A percentile compares a stretch with the other conserved stretches of the same genome.
phyloP scores from a whole-genome alignment of 371 early-diverging fungal species.

The Mortierella sp. region DNA sequence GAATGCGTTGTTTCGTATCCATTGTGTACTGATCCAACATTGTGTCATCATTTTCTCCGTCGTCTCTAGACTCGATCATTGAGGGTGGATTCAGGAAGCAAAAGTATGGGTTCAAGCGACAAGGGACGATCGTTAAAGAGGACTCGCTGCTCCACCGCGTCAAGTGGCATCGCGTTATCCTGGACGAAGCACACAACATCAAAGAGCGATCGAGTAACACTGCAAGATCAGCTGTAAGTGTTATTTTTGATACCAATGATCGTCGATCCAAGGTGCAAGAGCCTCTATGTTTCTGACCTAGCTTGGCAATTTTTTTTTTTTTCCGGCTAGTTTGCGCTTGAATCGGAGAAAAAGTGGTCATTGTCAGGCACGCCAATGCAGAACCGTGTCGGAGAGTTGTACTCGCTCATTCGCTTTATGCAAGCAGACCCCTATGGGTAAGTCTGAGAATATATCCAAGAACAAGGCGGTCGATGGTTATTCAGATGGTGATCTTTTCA shows the following conservation, averaged over 20 bases:
- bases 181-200: conserved; percentile 97
- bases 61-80: conserved; percentile 77
- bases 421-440: conserved; percentile 47
- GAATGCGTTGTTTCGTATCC: not conserved
- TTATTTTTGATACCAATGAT: not conserved
- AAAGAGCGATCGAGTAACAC: conserved; percentile 94
- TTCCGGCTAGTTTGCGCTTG: conserved; percentile 73
- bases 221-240: conserved; percentile 79
- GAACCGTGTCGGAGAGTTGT: conserved; percentile 97
- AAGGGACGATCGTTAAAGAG: conserved; percentile 70
- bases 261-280: no score
- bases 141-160: conserved; percentile 78
- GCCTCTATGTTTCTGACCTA: no score
- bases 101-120: conserved; percentile 70
- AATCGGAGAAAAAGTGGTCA: conserved; percentile 83
- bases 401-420: conserved; percentile 93
- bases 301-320: not conserved
- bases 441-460: not conserved
- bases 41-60: no score
- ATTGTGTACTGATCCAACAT: no score
- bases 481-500: no score
- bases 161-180: conserved; percentile 86
- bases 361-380: conserved; percentile 98
- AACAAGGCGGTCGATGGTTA: no score
- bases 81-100: conserved; percentile 83